These are phyloP conservation scores for Wallacemonas collosoma DNA, from an alignment of 208 protist genomes.

Conservation along the genomic window DNA sequence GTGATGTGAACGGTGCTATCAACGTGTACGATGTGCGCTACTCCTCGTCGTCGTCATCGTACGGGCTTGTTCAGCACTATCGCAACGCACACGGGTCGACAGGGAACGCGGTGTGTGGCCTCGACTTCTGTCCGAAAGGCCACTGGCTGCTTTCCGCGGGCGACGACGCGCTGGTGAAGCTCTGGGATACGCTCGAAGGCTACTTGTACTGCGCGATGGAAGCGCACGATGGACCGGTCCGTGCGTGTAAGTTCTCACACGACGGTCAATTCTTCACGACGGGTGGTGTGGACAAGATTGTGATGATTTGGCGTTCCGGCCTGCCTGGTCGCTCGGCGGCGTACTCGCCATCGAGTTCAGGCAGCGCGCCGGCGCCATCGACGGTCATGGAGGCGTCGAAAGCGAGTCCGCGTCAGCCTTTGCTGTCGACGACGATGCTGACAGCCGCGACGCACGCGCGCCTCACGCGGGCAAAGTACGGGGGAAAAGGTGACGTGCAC, in stretches of 20 bases:
- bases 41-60: slow-evolving; percentile 22
- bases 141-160: slow-evolving; percentile 81
- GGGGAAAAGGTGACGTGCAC: no score
- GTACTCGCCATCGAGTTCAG: no score
- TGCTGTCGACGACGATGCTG: no score
- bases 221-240: slow-evolving; percentile 78
- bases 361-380: no score
- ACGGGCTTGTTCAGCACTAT: slow-evolving; percentile 86
- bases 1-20: slow-evolving; percentile 65
- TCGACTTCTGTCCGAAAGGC: slow-evolving; percentile 78
- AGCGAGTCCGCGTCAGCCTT: no score
- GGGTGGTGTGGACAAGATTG: slow-evolving; percentile 63
- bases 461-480: no score
- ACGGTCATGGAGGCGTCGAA: no score
- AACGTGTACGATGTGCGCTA: slow-evolving; percentile 89
- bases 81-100: slow-evolving; percentile 58
- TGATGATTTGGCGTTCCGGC: slow-evolving; percentile 87
- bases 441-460: no score
- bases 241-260: slow-evolving; percentile 50
- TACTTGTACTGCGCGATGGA: slow-evolving; percentile 85
- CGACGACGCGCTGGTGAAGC: slow-evolving; percentile 73
- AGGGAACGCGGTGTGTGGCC: slow-evolving; percentile 48
- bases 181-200: slow-evolving; percentile 89
- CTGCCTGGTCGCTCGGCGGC: slow-evolving; percentile 28
- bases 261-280: slow-evolving; percentile 68